Evolutionary conservation across 805 yeast species (phyloP).

Genomic region (Saccharomycopsis selenospora): DNA sequence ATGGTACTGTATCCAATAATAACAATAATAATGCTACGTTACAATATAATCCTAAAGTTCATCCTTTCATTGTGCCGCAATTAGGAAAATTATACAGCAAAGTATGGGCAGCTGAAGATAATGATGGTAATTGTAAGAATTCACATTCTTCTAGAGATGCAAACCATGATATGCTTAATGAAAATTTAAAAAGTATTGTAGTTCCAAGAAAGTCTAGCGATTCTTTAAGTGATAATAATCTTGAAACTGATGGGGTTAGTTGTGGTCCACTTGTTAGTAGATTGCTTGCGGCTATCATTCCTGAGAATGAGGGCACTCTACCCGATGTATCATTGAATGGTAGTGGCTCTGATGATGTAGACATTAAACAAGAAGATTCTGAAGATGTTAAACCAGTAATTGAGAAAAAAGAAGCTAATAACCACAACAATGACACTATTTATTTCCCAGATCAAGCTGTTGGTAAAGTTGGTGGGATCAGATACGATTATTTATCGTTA

Average conservation of each 20-base stretch:
- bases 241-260: conserved; percentile 70
- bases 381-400: conserved; percentile 21
- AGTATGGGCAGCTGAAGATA: conserved; percentile 80
- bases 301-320: conserved; percentile 29
- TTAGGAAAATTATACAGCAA: conserved; percentile 78
- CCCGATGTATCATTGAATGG: conserved; percentile 4
- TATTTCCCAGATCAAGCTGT: conserved; percentile 36
- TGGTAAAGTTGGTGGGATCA: conserved; percentile 39
- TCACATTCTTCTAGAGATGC: conserved; percentile 7
- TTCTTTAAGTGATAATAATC: conserved; percentile 47
- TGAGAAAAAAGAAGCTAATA: conserved; percentile 20
- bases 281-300: conserved; percentile 69
- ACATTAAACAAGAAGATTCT: conserved; percentile 8
- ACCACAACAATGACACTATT: conserved; percentile 23
- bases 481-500: conserved; percentile 65
- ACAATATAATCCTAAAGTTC: conserved; percentile 56
- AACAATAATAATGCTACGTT: conserved; percentile 25
- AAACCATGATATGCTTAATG: too few relatives aligned
- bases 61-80: conserved; percentile 77
- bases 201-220: conserved; percentile 55
- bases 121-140: conserved; percentile 24
- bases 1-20: neutral
- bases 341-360: conserved; percentile 17
- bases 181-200: conserved; percentile 19
- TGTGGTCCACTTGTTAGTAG: conserved; percentile 91